These are phyloP conservation scores for Ichthyophthirius multifiliis DNA, from an alignment of 169 alveolate species.

Conservation along the genomic window DNA sequence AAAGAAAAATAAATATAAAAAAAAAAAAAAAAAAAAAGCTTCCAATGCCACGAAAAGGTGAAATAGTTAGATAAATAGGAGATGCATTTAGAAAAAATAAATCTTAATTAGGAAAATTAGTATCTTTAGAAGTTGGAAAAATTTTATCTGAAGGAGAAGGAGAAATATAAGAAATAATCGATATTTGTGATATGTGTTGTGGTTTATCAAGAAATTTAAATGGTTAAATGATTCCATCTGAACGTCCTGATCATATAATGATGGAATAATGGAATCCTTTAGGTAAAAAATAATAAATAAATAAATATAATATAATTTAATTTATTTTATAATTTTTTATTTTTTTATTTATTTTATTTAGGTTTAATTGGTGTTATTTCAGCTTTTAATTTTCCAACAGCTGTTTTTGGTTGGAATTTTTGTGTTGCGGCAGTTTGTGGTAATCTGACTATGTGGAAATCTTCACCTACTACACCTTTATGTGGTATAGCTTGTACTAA, in stretches of 20 bases:
- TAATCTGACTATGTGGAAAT: conserved; percentile 75
- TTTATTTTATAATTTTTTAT: background rate
- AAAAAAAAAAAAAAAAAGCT: conserved; percentile 1
- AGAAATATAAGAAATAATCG: conserved; percentile 80
- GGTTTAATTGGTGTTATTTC: conserved; percentile 78
- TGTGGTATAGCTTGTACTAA: conserved; percentile 65
- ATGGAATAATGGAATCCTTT: conserved; percentile 84
- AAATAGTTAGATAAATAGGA: conserved; percentile 78
- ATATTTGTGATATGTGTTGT: conserved; percentile 80
- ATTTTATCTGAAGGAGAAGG: conserved; percentile 81
- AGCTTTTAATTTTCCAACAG: conserved; percentile 85
- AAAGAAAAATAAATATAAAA: background rate
- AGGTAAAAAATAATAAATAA: background rate
- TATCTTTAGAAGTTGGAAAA: conserved; percentile 81
- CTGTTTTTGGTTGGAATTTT: conserved; percentile 81
- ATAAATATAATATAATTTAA: background rate
- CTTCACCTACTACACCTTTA: conserved; percentile 66
- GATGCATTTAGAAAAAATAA: conserved; percentile 66
- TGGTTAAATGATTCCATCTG: conserved; percentile 80
- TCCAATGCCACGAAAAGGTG: conserved; percentile 84
- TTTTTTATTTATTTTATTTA: background rate
- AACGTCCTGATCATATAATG: conserved; percentile 81
- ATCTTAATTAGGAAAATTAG: conserved; percentile 68
- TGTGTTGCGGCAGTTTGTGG: conserved; percentile 80
- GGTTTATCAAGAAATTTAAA: conserved; percentile 72